Evolutionary conservation across 331 rosid genomes (phyloP).

Genomic region (Erythrophleum ivorense): DNA sequence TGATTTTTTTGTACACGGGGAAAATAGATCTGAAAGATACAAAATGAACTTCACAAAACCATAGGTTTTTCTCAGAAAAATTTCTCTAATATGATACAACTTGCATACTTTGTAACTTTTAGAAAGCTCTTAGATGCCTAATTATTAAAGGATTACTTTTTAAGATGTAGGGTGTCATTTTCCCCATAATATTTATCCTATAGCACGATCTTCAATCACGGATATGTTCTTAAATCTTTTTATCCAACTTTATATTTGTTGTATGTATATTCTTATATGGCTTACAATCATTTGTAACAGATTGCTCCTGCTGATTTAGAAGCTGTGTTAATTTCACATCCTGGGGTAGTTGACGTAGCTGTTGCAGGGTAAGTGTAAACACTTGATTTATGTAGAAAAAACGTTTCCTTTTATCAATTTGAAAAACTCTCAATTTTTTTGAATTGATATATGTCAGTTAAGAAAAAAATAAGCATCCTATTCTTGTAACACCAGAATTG

Average conservation of each 20-base stretch:
- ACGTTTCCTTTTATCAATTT: conserved; percentile 6
- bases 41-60: background rate
- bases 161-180: background rate
- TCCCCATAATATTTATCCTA: background rate
- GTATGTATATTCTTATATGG: conserved; percentile 20
- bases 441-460: background rate
- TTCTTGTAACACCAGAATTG: background rate
- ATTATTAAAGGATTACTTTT: background rate
- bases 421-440: background rate
- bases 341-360: conserved; percentile 74
- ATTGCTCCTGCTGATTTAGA: conserved; percentile 93
- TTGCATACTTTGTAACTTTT: conserved; percentile 10
- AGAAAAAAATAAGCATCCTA: background rate
- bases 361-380: conserved; percentile 59
- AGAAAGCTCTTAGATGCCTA: background rate
- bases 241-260: background rate
- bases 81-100: background rate
- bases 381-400: conserved; percentile 1
- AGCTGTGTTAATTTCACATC: conserved; percentile 69
- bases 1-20: background rate
- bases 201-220: conserved; percentile 1
- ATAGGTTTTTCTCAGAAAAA: background rate
- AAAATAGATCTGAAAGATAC: background rate
- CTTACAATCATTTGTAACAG: conserved; percentile 46
- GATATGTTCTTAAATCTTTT: background rate